phyloP scores from a whole-genome alignment of 23 red algal genomes.

The Gracilaria domingensis region DNA sequence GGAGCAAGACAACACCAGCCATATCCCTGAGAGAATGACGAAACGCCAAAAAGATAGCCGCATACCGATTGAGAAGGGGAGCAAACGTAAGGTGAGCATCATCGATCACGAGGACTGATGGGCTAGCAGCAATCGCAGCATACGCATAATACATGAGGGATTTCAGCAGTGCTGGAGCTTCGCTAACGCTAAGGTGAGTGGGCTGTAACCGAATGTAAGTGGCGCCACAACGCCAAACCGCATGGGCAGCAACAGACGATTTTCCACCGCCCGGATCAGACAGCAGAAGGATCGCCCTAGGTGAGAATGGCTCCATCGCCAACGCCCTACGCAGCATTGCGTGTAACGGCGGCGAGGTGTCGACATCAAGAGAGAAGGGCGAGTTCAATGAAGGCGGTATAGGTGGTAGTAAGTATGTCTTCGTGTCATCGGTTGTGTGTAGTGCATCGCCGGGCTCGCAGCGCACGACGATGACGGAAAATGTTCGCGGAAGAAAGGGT shows the following conservation, averaged over 20 bases:
- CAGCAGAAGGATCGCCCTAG: background rate
- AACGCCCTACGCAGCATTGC: background rate
- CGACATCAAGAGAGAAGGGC: background rate
- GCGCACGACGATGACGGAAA: conserved; percentile 2
- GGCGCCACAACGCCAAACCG: background rate
- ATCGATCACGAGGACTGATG: conserved; percentile 47
- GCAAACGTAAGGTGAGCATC: conserved; percentile 49
- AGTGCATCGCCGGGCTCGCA: conserved; percentile 4
- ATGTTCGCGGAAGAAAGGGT: background rate
- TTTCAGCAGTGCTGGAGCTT: background rate
- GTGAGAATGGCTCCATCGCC: background rate
- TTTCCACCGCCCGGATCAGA: conserved; percentile 1
- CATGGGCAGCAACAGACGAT: conserved; percentile 6
- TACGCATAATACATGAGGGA: conserved; percentile 14
- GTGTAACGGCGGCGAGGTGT: conserved; percentile 33
- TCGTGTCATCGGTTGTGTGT: background rate
- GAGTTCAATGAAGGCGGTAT: conserved; percentile 7
- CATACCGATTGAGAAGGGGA: background rate
- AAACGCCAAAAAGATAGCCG: conserved; percentile 20
- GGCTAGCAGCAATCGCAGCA: background rate
- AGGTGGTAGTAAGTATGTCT: background rate
- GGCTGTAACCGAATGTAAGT: conserved; percentile 25
- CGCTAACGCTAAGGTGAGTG: background rate
- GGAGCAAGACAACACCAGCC: background rate
- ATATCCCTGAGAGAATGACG: background rate